A percentile compares a stretch with the other conserved stretches of the same genome.
Evolutionary conservation across 2,329 filamentous ascomycete species (phyloP).

Genomic region (Trichoderma simmonsii): DNA sequence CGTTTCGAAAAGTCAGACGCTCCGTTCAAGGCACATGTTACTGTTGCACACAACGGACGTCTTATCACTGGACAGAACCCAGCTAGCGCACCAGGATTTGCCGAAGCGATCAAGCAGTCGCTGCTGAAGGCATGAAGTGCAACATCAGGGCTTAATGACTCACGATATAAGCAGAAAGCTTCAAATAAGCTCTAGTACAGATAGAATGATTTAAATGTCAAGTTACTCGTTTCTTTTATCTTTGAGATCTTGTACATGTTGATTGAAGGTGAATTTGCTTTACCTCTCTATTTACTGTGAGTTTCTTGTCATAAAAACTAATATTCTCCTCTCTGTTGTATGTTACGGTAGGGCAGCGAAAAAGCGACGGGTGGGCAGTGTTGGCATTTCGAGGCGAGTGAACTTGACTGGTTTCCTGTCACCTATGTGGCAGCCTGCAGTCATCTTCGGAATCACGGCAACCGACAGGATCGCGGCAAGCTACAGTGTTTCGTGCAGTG

Average conservation of each 20-base stretch:
- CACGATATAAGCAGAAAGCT: background rate
- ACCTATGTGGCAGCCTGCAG: no score
- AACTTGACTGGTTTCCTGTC: background rate
- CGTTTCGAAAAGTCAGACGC: background rate
- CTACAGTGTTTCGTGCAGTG: background rate
- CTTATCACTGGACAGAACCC: background rate
- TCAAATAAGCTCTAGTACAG: background rate
- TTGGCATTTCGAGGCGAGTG: background rate
- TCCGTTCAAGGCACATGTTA: background rate
- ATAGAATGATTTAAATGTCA: background rate
- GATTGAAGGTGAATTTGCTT: no score
- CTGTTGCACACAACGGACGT: background rate
- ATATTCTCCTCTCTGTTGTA: no score
- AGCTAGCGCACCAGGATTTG: background rate
- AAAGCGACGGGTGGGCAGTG: background rate
- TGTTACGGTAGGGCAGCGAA: background rate
- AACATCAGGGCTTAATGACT: background rate
- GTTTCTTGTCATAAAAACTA: no score
- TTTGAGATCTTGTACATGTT: background rate
- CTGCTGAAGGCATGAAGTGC: background rate
- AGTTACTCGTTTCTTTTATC: background rate
- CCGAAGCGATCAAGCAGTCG: background rate
- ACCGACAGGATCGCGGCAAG: background rate
- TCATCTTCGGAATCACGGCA: background rate
- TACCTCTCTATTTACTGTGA: no score